These are phyloP conservation scores for Colletotrichum zoysiae DNA, from an alignment of 2,329 filamentous ascomycete species.

Conservation along the genomic window DNA sequence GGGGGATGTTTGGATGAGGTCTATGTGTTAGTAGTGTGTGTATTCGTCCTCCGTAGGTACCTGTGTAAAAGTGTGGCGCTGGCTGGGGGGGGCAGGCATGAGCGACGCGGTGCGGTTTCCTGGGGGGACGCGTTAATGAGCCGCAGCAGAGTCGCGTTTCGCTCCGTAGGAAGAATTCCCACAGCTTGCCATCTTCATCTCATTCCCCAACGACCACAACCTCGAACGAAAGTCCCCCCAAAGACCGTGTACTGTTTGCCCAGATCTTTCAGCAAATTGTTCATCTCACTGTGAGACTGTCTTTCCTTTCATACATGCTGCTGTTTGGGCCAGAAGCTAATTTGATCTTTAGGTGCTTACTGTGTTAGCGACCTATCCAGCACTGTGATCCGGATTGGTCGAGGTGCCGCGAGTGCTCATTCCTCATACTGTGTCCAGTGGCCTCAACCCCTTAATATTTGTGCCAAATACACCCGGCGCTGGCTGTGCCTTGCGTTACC, in stretches of 20 bases:
- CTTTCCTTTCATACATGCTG: neutral
- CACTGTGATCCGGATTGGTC: constrained; percentile 35
- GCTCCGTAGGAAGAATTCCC: constrained; percentile 24
- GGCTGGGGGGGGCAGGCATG: constrained; percentile 4
- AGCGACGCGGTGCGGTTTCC: constrained; percentile 30
- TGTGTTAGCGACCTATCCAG: constrained; percentile 23
- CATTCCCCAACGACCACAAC: constrained; percentile 12
- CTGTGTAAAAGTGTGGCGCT: constrained; percentile 13
- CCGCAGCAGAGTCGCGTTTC: constrained; percentile 36
- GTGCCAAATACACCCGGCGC: neutral
- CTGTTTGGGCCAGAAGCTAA: neutral
- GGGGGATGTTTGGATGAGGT: neutral
- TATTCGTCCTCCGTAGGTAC: neutral
- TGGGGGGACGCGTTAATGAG: constrained; percentile 38
- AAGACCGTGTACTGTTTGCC: neutral
- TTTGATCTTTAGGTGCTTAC: constrained; percentile 16
- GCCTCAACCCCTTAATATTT: neutral
- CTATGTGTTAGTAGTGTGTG: neutral
- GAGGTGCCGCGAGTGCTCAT: neutral
- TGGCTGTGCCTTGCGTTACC: constrained; percentile 10
- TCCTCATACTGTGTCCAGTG: constrained; percentile 20
- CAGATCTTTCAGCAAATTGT: too few relatives aligned
- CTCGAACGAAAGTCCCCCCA: neutral
- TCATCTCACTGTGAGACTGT: neutral
- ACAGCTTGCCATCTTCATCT: constrained; percentile 31